These are phyloP conservation scores for Passiflora organensis DNA, from an alignment of 345 rosid species.

Conservation along the genomic window DNA sequence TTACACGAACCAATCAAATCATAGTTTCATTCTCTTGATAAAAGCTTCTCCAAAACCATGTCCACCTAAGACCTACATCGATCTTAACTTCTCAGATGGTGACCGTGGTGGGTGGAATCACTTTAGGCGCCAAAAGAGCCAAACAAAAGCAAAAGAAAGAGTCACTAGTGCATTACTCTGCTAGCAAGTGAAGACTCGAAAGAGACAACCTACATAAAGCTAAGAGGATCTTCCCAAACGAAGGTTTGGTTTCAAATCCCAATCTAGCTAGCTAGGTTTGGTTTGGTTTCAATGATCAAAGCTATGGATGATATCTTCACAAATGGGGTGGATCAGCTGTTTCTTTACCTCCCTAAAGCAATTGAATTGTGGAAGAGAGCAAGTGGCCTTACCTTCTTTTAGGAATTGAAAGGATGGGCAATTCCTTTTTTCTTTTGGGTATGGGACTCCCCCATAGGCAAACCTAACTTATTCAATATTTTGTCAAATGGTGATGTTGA, in stretches of 20 bases:
- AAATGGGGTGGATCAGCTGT: constrained; percentile 10
- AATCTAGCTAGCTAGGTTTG: too few relatives aligned
- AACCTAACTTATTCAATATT: background rate
- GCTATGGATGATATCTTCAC: too few relatives aligned
- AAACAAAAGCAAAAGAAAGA: constrained; percentile 43
- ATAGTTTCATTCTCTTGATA: constrained; percentile 24
- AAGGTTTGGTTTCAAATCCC: constrained; percentile 7
- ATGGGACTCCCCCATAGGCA: too few relatives aligned
- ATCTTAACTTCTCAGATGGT: constrained; percentile 15
- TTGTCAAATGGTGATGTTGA: too few relatives aligned
- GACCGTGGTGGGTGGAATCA: constrained; percentile 38
- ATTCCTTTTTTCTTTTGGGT: too few relatives aligned
- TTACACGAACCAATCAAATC: too few relatives aligned
- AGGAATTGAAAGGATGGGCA: background rate
- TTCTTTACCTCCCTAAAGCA: background rate
- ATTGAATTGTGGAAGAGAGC: too few relatives aligned
- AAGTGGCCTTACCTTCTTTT: too few relatives aligned
- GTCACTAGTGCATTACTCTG: constrained; percentile 25
- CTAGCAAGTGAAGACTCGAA: constrained; percentile 17
- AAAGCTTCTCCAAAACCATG: constrained; percentile 16
- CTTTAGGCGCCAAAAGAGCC: constrained; percentile 42
- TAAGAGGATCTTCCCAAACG: constrained; percentile 38
- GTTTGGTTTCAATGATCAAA: too few relatives aligned
- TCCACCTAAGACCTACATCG: too few relatives aligned
- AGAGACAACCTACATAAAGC: constrained; percentile 35